Conservation (phyloP, 768 basidiomycete species). For the Daedaleopsis nitida region DNA sequence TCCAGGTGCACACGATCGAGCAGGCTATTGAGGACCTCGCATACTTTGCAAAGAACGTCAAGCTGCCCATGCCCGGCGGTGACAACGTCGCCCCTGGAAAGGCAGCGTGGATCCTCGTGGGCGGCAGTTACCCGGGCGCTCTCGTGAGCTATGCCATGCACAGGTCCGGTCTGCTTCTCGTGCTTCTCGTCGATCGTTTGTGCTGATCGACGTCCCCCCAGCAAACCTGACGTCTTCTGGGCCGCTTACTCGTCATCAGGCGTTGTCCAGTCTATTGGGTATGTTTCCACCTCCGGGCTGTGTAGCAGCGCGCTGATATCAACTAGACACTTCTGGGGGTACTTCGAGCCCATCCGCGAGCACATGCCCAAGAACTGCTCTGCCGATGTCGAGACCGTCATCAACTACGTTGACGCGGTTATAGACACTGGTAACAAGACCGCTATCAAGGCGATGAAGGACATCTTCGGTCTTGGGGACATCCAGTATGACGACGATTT, state of each 20-base stretch:
- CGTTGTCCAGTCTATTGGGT: slow-evolving; percentile 31
- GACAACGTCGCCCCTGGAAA: slow-evolving; percentile 48
- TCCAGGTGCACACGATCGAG: slow-evolving; percentile 61
- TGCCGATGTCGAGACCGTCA: slow-evolving; percentile 62
- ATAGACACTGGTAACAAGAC: slow-evolving; percentile 43
- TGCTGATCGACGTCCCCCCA: slow-evolving; percentile 25
- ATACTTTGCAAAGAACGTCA: slow-evolving; percentile 64
- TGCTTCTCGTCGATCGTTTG: not conserved
- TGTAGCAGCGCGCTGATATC: not conserved
- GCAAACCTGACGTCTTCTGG: slow-evolving; percentile 58
- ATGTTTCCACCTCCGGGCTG: not conserved
- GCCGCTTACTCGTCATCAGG: slow-evolving; percentile 65
- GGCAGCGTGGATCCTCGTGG: slow-evolving; percentile 41
- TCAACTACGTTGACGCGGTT: slow-evolving; percentile 57
- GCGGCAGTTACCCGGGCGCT: slow-evolving; percentile 42
- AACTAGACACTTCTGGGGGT: slow-evolving; percentile 55
- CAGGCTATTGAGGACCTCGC: slow-evolving; percentile 71
- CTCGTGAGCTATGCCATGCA: slow-evolving; percentile 55
- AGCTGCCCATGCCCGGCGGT: slow-evolving; percentile 66
- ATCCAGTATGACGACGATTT: slow-evolving; percentile 65
- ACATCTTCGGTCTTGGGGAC: slow-evolving; percentile 54
- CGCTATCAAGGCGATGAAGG: slow-evolving; percentile 54
- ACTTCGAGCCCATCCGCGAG: slow-evolving; percentile 66
- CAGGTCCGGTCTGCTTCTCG: slow-evolving; percentile 42
- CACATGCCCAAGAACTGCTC: slow-evolving; percentile 73